Evolutionary conservation across 257 asterid genomes (phyloP), one percentile per base, ranked within the genome.

Genomic region (Ilex aquifolium): DNA sequence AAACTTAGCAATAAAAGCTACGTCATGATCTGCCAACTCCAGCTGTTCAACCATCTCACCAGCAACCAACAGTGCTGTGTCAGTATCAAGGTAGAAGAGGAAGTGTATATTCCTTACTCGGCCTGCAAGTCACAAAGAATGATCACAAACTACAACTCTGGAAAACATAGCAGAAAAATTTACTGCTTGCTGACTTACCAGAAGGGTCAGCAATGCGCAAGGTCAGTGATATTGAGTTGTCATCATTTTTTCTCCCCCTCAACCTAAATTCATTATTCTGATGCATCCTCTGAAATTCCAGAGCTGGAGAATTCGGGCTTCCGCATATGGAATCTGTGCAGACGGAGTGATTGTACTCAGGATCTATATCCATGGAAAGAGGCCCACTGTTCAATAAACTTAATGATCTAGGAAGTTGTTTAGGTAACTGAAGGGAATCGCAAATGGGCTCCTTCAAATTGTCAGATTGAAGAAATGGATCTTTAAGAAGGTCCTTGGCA

Each of bases 11-110:
- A 88, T 85, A 73, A 88, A 83, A 52, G 44, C 77, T 13, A 88
- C 86, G 56, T 85, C 91, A 36, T 83, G 91, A 69, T 88, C 87
- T 6, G 83, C 80, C 57, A 88, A 69, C n/a, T 83, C 78, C 31
- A 88, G 76, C 17, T 80, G 88, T 70, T 88, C 95, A 53, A 84
- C 88, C 95, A 88, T 86, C 79, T 88, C 96, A 14, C 87, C 82
- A n/a, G 93, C 90, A 27, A 86, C 84, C 2, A 88, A 80, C 9
- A 79, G 79, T 8, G 93, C 95, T 3, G 96, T 88, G 72, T 88
- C 96, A 13, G 70, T 66, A 57, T 82, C 80, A 7, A 82, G 90
- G 69, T 86, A 82, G 73, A 88, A 88, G 1, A 30, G 13, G 27
- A 88, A 86, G 71, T 80, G 76, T 73, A 88, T 88, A 51, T 82